phyloP scores from a whole-genome alignment of 2,329 filamentous ascomycete genomes.

The Akanthomyces dipterigenus region DNA sequence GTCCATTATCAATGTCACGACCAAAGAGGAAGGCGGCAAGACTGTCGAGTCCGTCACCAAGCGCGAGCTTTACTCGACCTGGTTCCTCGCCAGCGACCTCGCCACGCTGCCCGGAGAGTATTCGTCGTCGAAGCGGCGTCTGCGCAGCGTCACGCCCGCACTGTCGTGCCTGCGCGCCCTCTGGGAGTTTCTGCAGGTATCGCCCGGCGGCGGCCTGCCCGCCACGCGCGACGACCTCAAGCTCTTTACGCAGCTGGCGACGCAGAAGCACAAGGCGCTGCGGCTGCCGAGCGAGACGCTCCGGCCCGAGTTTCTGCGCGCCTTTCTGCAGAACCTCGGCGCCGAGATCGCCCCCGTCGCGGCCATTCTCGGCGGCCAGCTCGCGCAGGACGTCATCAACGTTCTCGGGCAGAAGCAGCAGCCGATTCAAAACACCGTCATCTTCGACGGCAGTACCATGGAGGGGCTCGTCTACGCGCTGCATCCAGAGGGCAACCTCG shows the following conservation, averaged over 20 bases:
- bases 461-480: constrained; percentile 75
- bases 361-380: constrained; percentile 80
- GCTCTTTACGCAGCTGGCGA: constrained; percentile 70
- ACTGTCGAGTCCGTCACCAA: constrained; percentile 83
- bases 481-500: constrained; percentile 59
- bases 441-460: constrained; percentile 82
- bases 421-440: constrained; percentile 87
- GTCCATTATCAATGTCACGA: constrained; percentile 63
- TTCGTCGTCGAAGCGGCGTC: constrained; percentile 56
- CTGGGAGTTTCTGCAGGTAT: constrained; percentile 67
- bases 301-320: constrained; percentile 65
- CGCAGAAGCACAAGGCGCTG: constrained; percentile 69
- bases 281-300: constrained; percentile 62
- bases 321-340: constrained; percentile 80
- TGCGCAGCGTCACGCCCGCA: constrained; percentile 71
- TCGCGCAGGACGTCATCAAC: constrained; percentile 96
- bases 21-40: constrained; percentile 61
- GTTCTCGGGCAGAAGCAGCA: constrained; percentile 86
- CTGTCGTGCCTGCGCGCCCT: constrained; percentile 82
- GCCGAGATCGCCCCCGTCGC: constrained; percentile 81
- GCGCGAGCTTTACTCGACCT: constrained; percentile 81
- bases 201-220: constrained; percentile 41
- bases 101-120: constrained; percentile 67
- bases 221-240: constrained; percentile 59
- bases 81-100: constrained; percentile 73